Evolutionary conservation across 1,284 basidiomycete species (phyloP).

Genomic region (Calocybe gambosa): DNA sequence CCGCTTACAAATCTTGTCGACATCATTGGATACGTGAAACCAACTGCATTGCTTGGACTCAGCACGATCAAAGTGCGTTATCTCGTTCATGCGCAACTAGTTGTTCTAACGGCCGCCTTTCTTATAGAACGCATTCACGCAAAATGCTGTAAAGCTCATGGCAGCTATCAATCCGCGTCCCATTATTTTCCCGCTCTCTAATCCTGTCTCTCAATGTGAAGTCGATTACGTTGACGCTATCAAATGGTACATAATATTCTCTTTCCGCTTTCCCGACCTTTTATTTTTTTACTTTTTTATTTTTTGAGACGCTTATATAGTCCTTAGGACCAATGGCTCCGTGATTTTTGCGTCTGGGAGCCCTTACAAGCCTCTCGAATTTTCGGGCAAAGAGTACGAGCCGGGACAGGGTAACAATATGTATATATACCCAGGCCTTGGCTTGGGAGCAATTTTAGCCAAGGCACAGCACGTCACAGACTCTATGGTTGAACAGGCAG

Average conservation of each 20-base stretch:
- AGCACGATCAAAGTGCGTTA: constrained; percentile 57
- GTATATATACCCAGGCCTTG: constrained; percentile 62
- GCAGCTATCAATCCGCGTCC: constrained; percentile 65
- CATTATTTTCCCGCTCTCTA: constrained; percentile 84
- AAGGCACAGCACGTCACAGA: constrained; percentile 56
- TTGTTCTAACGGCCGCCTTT: constrained; percentile 5
- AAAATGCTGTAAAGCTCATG: constrained; percentile 67
- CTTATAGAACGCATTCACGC: constrained; percentile 62
- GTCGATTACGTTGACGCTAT: constrained; percentile 71
- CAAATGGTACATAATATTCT: constrained; percentile 44
- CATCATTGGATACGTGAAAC: constrained; percentile 74
- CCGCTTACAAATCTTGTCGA: constrained; percentile 60
- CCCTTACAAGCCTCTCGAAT: constrained; percentile 60
- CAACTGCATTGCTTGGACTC: constrained; percentile 78
- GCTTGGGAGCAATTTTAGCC: constrained; percentile 63
- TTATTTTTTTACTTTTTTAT: no score
- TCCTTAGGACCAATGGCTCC: constrained; percentile 49
- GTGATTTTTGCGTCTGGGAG: constrained; percentile 80
- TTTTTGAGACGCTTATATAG: neutral
- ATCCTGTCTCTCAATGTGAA: constrained; percentile 69
- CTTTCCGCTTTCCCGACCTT: neutral
- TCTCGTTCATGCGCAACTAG: neutral
- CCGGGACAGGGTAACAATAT: constrained; percentile 83
- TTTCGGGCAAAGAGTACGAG: constrained; percentile 49
- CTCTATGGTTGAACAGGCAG: constrained; percentile 53